Percentiles rank a stretch among this genome's conserved stretches.
These are phyloP conservation scores for Rhizomucor miehei DNA, from an alignment of 371 early-diverging fungal genomes.

Conservation along the genomic window DNA sequence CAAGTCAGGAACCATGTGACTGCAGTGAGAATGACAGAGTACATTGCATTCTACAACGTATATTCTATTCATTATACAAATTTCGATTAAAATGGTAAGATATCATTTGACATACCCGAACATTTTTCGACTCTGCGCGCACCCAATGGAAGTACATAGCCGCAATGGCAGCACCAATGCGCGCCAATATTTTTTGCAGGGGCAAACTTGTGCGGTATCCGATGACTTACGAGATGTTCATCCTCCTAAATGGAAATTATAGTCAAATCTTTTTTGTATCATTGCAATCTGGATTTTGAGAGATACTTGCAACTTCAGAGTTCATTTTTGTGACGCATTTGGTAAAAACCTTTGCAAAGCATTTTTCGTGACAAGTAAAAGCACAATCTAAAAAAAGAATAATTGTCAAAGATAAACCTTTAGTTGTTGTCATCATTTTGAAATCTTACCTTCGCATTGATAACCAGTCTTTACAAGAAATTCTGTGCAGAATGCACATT, in stretches of 20 bases:
- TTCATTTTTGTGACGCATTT: slow-evolving; percentile 72
- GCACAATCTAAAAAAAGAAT: slow-evolving; percentile 71
- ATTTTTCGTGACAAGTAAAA: slow-evolving; percentile 91
- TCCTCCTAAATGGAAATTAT: not conserved
- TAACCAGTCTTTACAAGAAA: slow-evolving; percentile 84
- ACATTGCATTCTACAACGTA: slow-evolving; percentile 66
- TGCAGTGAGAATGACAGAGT: slow-evolving; percentile 84
- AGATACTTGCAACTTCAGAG: slow-evolving; percentile 30
- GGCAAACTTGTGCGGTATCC: slow-evolving; percentile 93
- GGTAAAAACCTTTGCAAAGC: slow-evolving; percentile 79
- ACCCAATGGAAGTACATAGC: slow-evolving; percentile 87
- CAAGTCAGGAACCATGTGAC: slow-evolving; percentile 83
- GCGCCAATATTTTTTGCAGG: slow-evolving; percentile 72
- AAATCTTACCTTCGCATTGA: slow-evolving; percentile 80
- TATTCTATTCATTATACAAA: not conserved
- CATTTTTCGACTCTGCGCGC: slow-evolving; percentile 66
- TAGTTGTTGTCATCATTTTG: not conserved
- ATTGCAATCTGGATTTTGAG: not conserved
- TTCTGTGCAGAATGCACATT: slow-evolving; percentile 91
- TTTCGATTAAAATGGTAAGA: not conserved
- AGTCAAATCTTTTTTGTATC: too few species aligned
- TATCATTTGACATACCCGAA: slow-evolving; percentile 17
- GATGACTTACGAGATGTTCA: slow-evolving; percentile 74
- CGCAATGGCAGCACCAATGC: slow-evolving; percentile 98
- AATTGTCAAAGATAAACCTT: not conserved